A percentile compares a stretch with the other conserved stretches of the same genome.
These are phyloP conservation scores for Morella rubra DNA, from an alignment of 306 rosid species.

Conservation along the genomic window DNA sequence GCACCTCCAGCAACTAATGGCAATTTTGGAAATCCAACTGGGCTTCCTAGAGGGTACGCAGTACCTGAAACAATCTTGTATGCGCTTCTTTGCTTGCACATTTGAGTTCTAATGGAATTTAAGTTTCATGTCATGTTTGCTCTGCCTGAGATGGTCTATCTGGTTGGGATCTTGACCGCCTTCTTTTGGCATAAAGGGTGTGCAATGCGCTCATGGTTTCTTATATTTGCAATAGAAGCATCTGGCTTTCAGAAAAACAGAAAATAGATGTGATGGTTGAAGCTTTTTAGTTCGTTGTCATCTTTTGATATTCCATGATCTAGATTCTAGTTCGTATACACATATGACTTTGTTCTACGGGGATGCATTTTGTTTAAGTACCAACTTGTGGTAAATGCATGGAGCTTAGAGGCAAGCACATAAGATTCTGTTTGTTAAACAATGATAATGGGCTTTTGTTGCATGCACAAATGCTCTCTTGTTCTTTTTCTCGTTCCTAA, in stretches of 20 bases:
- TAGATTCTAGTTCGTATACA: background rate
- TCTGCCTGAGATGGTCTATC: background rate
- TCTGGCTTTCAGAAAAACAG: background rate
- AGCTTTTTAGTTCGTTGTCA: background rate
- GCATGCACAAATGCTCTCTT: background rate
- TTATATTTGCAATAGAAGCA: background rate
- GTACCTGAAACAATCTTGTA: background rate
- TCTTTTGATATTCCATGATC: background rate
- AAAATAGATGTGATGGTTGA: background rate
- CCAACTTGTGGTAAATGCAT: background rate
- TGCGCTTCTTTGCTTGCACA: background rate
- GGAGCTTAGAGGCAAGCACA: background rate
- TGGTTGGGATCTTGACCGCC: background rate
- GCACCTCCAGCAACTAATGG: conserved; percentile 45
- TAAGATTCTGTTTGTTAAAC: background rate
- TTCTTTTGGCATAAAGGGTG: background rate
- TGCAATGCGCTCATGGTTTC: background rate
- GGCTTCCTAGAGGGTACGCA: conserved; percentile 60
- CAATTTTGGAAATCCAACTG: conserved; percentile 54
- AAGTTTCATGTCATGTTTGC: background rate
- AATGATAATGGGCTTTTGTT: background rate
- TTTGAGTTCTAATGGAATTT: background rate
- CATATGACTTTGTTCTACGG: background rate
- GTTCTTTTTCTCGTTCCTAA: too few relatives aligned
- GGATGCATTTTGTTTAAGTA: background rate